A percentile compares a stretch with the other conserved stretches of the same genome.
Evolutionary conservation across 1,284 basidiomycete species (phyloP).

Genomic region (Exobasidium cylindrosporum): DNA sequence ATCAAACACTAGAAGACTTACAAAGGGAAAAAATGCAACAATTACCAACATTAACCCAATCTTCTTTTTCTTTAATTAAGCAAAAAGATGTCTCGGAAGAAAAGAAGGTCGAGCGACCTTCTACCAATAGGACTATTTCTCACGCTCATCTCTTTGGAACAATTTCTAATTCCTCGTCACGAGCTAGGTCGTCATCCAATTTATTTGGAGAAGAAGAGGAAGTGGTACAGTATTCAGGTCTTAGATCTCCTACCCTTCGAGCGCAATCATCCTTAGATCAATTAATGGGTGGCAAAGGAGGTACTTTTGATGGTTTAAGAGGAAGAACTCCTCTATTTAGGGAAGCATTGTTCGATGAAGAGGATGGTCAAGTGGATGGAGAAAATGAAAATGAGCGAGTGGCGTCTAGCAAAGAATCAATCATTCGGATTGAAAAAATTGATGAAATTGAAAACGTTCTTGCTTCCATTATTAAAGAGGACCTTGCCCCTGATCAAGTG

Average conservation of each 20-base stretch:
- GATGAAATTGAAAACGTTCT: conserved; percentile 78
- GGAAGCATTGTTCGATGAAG: conserved; percentile 41
- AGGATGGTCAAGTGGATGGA: conserved; percentile 16
- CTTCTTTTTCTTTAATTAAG: not conserved
- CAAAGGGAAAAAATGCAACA: not conserved
- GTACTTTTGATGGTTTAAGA: conserved; percentile 22
- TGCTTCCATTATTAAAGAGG: conserved; percentile 73
- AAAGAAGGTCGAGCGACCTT: not conserved
- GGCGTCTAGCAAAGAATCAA: conserved; percentile 16
- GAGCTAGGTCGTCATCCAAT: not conserved
- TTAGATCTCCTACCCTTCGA: not conserved
- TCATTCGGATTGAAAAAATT: conserved; percentile 31
- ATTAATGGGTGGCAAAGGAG: conserved; percentile 33
- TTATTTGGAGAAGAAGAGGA: not conserved
- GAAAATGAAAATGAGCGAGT: conserved; percentile 1
- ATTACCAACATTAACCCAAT: not conserved
- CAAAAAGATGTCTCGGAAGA: not conserved
- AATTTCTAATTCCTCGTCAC: not conserved
- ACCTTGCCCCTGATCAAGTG: conserved; percentile 58
- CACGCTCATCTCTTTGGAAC: not conserved
- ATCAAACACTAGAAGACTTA: conserved; percentile 77
- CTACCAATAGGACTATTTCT: not conserved
- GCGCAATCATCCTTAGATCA: conserved; percentile 21
- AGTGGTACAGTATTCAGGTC: not conserved
- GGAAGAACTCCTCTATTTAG: conserved; percentile 36